phyloP scores from a whole-genome alignment of 2,329 filamentous ascomycete species.

The Trichoderma atroviride region DNA sequence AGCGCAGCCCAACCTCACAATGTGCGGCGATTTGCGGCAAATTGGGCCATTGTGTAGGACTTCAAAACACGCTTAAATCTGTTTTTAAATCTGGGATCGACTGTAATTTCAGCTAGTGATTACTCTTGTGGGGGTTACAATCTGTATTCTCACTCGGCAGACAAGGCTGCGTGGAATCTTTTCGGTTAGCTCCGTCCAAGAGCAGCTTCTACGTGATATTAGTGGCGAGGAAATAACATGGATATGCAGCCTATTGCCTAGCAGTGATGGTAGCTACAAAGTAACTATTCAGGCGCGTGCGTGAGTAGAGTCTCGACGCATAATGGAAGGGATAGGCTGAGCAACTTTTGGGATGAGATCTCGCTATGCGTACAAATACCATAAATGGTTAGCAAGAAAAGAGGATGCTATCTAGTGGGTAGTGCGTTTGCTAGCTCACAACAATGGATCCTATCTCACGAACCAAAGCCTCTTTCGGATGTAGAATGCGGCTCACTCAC shows the following conservation, averaged over 20 bases:
- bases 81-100: neutral
- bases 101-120: conserved; percentile 8
- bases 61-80: neutral
- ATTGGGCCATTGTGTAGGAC: neutral
- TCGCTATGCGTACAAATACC: neutral
- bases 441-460: neutral
- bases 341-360: neutral
- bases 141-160: neutral
- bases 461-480: neutral
- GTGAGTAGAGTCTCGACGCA: neutral
- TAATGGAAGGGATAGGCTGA: neutral
- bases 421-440: neutral
- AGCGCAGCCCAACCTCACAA: conserved; percentile 12
- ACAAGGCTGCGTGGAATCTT: neutral
- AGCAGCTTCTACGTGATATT: neutral
- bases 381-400: neutral
- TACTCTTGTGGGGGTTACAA: neutral
- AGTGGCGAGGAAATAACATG: neutral
- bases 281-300: neutral
- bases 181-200: neutral
- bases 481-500: neutral
- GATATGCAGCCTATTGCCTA: neutral
- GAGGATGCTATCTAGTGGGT: neutral
- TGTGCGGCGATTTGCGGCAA: conserved; percentile 11
- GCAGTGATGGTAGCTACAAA: neutral